Conservation (phyloP, 495 filamentous ascomycete genomes). For the Annulohypoxylon bovei region DNA sequence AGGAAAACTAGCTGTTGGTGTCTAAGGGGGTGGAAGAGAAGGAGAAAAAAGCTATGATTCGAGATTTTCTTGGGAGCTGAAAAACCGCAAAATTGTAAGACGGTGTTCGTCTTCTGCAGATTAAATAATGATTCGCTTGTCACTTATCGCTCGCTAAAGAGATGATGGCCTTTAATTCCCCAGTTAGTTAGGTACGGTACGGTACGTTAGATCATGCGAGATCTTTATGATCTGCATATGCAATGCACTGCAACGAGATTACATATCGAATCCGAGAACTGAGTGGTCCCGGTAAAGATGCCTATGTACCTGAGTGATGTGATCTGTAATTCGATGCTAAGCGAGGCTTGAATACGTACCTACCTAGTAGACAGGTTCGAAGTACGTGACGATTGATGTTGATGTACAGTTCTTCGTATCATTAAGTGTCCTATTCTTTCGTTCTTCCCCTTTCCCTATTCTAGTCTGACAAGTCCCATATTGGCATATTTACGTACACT, state of each 20-base stretch:
- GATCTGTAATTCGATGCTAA: not conserved
- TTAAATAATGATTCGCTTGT: slow-evolving; percentile 22
- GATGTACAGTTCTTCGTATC: slow-evolving; percentile 17
- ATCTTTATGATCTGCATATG: slow-evolving; percentile 16
- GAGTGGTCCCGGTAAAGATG: not conserved
- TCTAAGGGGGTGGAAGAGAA: not conserved
- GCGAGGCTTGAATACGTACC: not conserved
- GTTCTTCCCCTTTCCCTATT: not conserved
- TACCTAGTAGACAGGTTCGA: not conserved
- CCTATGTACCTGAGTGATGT: not conserved
- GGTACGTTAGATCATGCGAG: slow-evolving; percentile 24
- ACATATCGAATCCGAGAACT: not conserved
- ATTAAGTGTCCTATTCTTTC: slow-evolving; percentile 4
- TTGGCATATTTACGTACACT: slow-evolving; percentile 7
- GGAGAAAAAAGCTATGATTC: slow-evolving; percentile 6
- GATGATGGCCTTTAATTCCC: slow-evolving; percentile 8
- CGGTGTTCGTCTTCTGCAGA: slow-evolving; percentile 7
- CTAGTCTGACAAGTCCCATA: slow-evolving; percentile 11
- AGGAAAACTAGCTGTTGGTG: not conserved
- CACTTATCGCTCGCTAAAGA: slow-evolving; percentile 11
- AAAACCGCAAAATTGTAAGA: slow-evolving; percentile 15
- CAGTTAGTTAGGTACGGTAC: too few species aligned
- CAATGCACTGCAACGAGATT: slow-evolving; percentile 13
- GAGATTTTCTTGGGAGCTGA: slow-evolving; percentile 44
- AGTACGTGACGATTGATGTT: slow-evolving; percentile 5